A percentile compares a stretch with the other conserved stretches of the same genome.
Conservation (phyloP, 306 rosid species). For the Sophora flavescens region DNA sequence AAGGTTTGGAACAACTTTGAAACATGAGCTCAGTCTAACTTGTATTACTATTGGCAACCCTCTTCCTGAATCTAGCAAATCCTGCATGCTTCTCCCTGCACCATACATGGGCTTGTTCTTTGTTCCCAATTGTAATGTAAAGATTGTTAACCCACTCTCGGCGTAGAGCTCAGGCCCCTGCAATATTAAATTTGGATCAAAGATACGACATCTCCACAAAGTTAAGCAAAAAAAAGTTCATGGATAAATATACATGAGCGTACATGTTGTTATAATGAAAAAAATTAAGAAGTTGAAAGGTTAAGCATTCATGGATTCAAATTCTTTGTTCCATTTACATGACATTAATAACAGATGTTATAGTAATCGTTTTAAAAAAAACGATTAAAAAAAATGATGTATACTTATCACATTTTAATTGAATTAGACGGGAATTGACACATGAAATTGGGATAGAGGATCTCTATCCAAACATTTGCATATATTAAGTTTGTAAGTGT, state of each 20-base stretch:
- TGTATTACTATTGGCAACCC: conserved; percentile 64
- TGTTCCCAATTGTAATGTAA: conserved; percentile 55
- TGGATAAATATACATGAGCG: too few species aligned
- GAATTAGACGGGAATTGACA: too few species aligned
- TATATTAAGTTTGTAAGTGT: not conserved
- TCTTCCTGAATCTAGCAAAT: conserved; percentile 69
- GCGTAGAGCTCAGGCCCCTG: conserved; percentile 75
- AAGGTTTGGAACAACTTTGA: conserved; percentile 61
- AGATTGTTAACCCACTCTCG: conserved; percentile 67
- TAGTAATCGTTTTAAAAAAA: too few species aligned
- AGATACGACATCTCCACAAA: not conserved
- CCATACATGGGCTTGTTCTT: conserved; percentile 83
- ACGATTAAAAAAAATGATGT: too few species aligned
- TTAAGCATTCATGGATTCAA: not conserved
- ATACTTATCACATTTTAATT: too few species aligned
- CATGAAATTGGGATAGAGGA: too few species aligned
- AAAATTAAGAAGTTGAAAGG: not conserved
- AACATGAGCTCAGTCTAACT: conserved; percentile 56
- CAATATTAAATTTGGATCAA: not conserved
- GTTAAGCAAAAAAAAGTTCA: not conserved
- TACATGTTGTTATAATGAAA: not conserved
- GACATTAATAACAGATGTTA: too few species aligned
- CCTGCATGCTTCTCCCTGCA: conserved; percentile 92
- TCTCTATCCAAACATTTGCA: not conserved
- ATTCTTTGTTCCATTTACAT: too few species aligned